These are phyloP conservation scores for Chrysosporium queenslandicum DNA, from an alignment of 2,329 filamentous ascomycete genomes.

Conservation along the genomic window DNA sequence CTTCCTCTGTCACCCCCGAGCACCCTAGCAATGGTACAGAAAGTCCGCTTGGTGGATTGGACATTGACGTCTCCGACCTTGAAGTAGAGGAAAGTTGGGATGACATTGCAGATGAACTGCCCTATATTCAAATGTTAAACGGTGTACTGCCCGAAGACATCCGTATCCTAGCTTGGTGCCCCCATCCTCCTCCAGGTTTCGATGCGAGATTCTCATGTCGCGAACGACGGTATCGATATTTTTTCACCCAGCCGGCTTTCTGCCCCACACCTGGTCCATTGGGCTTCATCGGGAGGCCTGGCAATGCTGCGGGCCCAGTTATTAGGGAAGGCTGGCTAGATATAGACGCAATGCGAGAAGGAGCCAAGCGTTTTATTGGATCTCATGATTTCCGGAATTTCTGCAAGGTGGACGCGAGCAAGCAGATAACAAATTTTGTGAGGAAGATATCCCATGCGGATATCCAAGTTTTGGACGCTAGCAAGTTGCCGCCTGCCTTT, in stretches of 20 bases:
- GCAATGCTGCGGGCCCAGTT: constrained; percentile 20
- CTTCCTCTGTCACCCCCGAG: constrained; percentile 18
- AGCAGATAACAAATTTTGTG: constrained; percentile 77
- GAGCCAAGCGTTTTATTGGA: constrained; percentile 70
- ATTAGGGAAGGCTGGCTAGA: constrained; percentile 68
- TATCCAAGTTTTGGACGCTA: constrained; percentile 57
- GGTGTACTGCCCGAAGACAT: constrained; percentile 82
- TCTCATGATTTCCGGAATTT: constrained; percentile 93
- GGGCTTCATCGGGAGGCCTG: constrained; percentile 36
- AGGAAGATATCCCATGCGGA: constrained; percentile 69
- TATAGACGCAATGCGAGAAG: constrained; percentile 73
- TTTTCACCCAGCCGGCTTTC: constrained; percentile 91
- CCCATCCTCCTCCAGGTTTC: constrained; percentile 66
- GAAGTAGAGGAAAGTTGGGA: constrained; percentile 44
- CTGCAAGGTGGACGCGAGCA: constrained; percentile 83
- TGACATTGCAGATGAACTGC: constrained; percentile 67
- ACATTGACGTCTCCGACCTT: constrained; percentile 14
- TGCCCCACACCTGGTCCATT: constrained; percentile 52
- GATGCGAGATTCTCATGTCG: constrained; percentile 87
- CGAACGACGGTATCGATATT: constrained; percentile 88
- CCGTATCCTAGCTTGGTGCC: constrained; percentile 85
- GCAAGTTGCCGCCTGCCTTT: constrained; percentile 47
- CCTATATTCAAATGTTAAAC: constrained; percentile 76
- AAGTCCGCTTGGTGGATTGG: constrained; percentile 17
- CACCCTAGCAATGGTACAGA: neutral